phyloP scores from a whole-genome alignment of 2,329 filamentous ascomycete genomes.

The Exophiala spinifera region DNA sequence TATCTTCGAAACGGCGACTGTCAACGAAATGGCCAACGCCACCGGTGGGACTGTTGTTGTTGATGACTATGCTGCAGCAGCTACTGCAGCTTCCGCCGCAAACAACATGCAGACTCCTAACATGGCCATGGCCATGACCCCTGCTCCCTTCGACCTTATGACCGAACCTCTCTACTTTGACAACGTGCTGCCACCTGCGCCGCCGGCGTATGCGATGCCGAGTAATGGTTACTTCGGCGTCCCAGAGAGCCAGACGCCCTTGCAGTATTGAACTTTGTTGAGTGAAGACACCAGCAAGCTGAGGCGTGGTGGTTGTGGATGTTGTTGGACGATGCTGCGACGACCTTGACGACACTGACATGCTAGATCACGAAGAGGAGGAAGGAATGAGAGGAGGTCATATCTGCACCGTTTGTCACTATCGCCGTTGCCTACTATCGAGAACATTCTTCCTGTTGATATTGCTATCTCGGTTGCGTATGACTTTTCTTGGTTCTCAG shows the following conservation, averaged over 20 bases:
- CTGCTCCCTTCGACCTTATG: constrained; percentile 2
- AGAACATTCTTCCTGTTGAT: too few relatives aligned
- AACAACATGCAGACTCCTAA: background rate
- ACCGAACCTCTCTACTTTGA: constrained; percentile 13
- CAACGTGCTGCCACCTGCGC: constrained; percentile 1
- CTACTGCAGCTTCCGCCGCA: background rate
- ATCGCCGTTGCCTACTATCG: too few relatives aligned
- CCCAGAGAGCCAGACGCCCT: background rate
- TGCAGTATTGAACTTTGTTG: background rate
- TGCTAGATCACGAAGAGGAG: background rate
- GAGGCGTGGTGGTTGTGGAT: background rate
- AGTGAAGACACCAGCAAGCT: background rate
- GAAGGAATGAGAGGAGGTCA: background rate
- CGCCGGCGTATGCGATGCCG: background rate
- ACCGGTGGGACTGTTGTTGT: background rate
- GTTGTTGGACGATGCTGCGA: background rate
- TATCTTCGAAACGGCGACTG: constrained; percentile 15
- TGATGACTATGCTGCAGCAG: background rate
- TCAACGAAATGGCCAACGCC: constrained; percentile 15
- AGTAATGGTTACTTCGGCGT: background rate
- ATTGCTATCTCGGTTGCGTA: too few relatives aligned
- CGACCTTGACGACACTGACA: background rate
- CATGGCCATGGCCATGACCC: constrained; percentile 4
- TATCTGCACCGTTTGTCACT: background rate
- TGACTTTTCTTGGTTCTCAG: too few relatives aligned